Evolutionary conservation across 2,329 filamentous ascomycete genomes (phyloP), one percentile per base, ranked within the genome.

Genomic region (Hypomyces perniciosus): DNA sequence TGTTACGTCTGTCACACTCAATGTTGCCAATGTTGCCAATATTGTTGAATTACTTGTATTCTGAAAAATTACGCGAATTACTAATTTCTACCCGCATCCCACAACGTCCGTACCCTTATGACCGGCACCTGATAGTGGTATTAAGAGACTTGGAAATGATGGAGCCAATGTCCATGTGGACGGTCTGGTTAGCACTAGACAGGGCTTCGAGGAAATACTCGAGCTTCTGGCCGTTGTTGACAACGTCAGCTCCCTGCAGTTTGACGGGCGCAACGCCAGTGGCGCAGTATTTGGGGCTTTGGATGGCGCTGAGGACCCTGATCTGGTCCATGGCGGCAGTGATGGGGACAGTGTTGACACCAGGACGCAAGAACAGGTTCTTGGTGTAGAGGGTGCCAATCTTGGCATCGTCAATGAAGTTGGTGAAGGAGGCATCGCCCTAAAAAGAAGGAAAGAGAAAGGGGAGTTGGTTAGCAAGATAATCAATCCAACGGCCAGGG

Each of bases 341-440:
- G 64, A 86, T 75, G 42, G 71, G 62, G 58, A 78, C 75, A 12
- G 65, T 67, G 68, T 86, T 85, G 59, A 70, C 63, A 51, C 84
- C 85, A 3, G 83, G 84, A 33, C 59, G 62, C 43, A 88, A 74
- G 13, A 75, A 55, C 41, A 88, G 68, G 67, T 85, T 72, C 56
- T 79, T 69, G 54, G 88, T 74, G 54, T 73, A 77, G 6, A 80
- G 68, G 38, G 68, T 75, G 47, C 84, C 85, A 54, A 86, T 72
- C 1, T 69, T 56, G 41, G 66, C 57, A 42, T 71, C 74, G 41
- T 76, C 71, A 47, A 84, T 72, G 59, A 71, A 79, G 61, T 81
- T 81, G 65, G 73, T 68, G 66, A 86, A 84, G 29, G 77, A 78
- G 34, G 80, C 72, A 59, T 86, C 84, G 59, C 85, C 85, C 73